A percentile compares a stretch with the other conserved stretches of the same genome.
These are phyloP conservation scores for Austroboletus olivaceoglutinosus DNA, from an alignment of 1,284 basidiomycete genomes.

Conservation along the genomic window DNA sequence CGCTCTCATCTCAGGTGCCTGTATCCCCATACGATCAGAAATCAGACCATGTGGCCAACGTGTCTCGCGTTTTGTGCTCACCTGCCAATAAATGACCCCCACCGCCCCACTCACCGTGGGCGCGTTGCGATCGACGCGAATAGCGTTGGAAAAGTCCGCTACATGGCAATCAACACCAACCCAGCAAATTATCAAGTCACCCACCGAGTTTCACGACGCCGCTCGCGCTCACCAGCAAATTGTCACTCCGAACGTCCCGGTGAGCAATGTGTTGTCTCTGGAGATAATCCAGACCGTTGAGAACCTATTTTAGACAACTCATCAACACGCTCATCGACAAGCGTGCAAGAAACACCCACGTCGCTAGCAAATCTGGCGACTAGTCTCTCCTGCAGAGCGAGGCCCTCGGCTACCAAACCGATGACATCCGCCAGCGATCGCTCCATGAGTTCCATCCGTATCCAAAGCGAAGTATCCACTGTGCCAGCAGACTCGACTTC, in stretches of 20 bases:
- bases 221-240: constrained; percentile 62
- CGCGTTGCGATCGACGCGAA: constrained; percentile 49
- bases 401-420: constrained; percentile 54
- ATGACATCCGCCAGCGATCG: constrained; percentile 77
- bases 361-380: constrained; percentile 71
- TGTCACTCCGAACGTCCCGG: constrained; percentile 77
- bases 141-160: constrained; percentile 78
- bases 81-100: constrained; percentile 76
- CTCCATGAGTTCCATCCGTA: constrained; percentile 84
- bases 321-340: neutral
- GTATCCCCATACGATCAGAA: neutral
- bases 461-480: constrained; percentile 57
- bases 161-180: constrained; percentile 11
- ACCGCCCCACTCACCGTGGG: constrained; percentile 54
- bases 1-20: constrained; percentile 67
- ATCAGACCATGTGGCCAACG: constrained; percentile 12
- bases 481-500: neutral
- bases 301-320: constrained; percentile 42
- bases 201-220: constrained; percentile 73
- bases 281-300: constrained; percentile 63
- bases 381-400: constrained; percentile 60
- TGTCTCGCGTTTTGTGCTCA: constrained; percentile 8
- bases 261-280: constrained; percentile 66
- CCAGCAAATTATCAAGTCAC: constrained; percentile 24
- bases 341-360: constrained; percentile 44